These are phyloP conservation scores for Solanum ossicruentum DNA, from an alignment of 257 asterid genomes.

Conservation along the genomic window DNA sequence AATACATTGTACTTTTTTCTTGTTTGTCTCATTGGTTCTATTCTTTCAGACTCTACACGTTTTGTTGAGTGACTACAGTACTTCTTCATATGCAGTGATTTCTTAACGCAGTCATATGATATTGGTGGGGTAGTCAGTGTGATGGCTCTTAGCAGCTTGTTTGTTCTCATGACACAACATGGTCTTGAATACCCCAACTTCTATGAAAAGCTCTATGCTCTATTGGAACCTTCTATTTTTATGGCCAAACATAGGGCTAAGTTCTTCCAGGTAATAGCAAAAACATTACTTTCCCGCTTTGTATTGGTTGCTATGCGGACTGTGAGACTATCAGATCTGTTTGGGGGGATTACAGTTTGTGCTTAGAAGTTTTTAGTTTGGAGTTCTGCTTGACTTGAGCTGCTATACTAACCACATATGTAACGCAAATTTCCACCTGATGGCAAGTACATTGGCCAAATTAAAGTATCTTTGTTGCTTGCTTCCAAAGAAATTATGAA, in stretches of 20 bases:
- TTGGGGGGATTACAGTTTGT: neutral
- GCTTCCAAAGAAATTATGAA: neutral
- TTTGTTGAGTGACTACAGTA: neutral
- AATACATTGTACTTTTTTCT: constrained; percentile 5
- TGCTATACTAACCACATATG: neutral
- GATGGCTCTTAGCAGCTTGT: constrained; percentile 91
- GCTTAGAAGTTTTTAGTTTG: neutral
- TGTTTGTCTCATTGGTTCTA: neutral
- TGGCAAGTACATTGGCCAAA: neutral
- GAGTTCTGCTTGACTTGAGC: neutral
- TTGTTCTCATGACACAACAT: constrained; percentile 81
- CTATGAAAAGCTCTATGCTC: constrained; percentile 76
- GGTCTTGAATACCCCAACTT: constrained; percentile 94
- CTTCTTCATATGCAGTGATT: constrained; percentile 50
- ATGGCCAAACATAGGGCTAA: constrained; percentile 84
- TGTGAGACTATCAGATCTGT: neutral
- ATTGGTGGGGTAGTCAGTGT: constrained; percentile 96
- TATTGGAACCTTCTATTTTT: constrained; percentile 77
- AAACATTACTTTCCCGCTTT: neutral
- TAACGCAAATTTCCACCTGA: neutral
- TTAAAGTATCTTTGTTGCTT: neutral
- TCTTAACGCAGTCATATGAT: constrained; percentile 87
- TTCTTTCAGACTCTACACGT: neutral
- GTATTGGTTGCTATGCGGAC: neutral
- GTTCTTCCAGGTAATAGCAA: constrained; percentile 54